A percentile compares a stretch with the other conserved stretches of the same genome.
phyloP scores from a whole-genome alignment of 257 asterid genomes.

The Forsythia suspensa region DNA sequence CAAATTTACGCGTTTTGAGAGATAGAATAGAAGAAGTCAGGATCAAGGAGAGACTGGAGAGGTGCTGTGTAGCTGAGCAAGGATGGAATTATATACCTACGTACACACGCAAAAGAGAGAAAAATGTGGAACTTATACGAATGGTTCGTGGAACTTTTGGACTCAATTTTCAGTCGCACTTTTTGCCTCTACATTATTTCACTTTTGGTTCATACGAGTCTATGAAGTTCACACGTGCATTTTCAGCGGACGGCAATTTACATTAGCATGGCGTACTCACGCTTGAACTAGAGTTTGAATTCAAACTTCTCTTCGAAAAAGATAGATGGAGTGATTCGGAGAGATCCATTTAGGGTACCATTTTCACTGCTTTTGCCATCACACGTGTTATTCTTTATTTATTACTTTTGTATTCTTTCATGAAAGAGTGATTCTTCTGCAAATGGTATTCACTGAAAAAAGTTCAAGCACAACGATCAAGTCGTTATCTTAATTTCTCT shows the following conservation, averaged over 20 bases:
- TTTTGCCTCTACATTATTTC: slow-evolving; percentile 45
- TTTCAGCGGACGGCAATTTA: neutral
- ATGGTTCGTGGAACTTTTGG: slow-evolving; percentile 40
- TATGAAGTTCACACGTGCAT: neutral
- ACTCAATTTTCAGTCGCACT: slow-evolving; percentile 40
- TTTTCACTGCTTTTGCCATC: too few species aligned
- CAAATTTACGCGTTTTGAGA: slow-evolving; percentile 37
- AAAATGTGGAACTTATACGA: slow-evolving; percentile 16
- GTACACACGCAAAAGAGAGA: neutral
- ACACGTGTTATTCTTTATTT: too few species aligned
- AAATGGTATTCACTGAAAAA: too few species aligned
- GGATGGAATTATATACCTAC: slow-evolving; percentile 40
- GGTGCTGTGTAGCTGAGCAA: slow-evolving; percentile 20
- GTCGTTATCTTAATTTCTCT: too few species aligned
- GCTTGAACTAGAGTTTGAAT: too few species aligned
- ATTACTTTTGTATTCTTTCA: too few species aligned
- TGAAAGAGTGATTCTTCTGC: too few species aligned
- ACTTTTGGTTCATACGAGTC: slow-evolving; percentile 37
- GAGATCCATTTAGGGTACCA: too few species aligned
- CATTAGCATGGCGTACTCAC: too few species aligned
- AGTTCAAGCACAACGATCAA: too few species aligned
- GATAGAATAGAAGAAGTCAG: slow-evolving; percentile 45
- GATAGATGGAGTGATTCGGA: too few species aligned
- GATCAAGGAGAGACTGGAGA: slow-evolving; percentile 45
- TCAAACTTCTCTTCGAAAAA: too few species aligned